Evolutionary conservation across 495 filamentous ascomycete genomes (phyloP).

Genomic region (Talaromyces proteolyticus): DNA sequence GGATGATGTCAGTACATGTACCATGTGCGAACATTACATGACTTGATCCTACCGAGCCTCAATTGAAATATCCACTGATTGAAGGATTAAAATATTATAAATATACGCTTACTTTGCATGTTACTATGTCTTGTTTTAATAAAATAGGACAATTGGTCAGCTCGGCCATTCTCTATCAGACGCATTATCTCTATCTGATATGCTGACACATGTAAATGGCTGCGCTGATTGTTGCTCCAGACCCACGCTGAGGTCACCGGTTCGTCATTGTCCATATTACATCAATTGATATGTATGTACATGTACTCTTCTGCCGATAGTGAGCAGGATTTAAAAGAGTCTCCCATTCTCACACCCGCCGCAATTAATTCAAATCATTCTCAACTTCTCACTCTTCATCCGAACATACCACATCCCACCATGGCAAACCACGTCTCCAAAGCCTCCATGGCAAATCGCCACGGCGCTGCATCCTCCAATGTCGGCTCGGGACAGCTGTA

Average conservation of each 20-base stretch:
- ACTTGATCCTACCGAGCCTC: background rate
- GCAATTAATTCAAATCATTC: constrained; percentile 6
- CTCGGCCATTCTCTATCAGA: background rate
- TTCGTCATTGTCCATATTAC: background rate
- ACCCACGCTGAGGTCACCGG: background rate
- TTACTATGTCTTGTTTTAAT: too few relatives aligned
- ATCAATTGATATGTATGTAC: too few relatives aligned
- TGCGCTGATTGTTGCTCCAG: too few relatives aligned
- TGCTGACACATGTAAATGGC: background rate
- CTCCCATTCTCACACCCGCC: background rate
- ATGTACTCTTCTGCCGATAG: too few relatives aligned
- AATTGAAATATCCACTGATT: background rate
- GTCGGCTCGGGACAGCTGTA: constrained; percentile 50
- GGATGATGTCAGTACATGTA: background rate
- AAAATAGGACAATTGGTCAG: too few relatives aligned
- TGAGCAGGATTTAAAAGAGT: too few relatives aligned
- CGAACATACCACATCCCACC: background rate
- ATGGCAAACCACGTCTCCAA: constrained; percentile 3
- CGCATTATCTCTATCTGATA: background rate
- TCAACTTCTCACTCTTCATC: constrained; percentile 1
- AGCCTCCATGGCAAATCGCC: constrained; percentile 8
- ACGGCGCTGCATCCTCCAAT: constrained; percentile 34
- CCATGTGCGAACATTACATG: background rate
- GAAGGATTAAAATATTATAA: too few relatives aligned
- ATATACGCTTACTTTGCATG: too few relatives aligned